A percentile compares a stretch with the other conserved stretches of the same genome.
These are phyloP conservation scores for Tieghemostelium lacteum DNA, from an alignment of 78 protist genomes.

Conservation along the genomic window DNA sequence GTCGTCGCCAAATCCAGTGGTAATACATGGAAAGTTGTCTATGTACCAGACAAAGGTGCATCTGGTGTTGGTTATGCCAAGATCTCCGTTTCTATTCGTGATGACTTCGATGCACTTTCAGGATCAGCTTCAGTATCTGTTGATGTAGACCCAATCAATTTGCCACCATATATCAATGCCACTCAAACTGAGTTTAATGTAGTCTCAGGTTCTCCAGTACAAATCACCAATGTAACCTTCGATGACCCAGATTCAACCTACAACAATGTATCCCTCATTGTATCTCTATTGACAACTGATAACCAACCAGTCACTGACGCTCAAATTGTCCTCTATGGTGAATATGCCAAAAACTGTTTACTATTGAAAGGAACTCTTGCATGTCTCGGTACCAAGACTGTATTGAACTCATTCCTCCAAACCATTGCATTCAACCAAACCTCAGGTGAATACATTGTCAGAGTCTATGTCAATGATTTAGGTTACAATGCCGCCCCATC, in stretches of 20 bases:
- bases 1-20: not conserved
- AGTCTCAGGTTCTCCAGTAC: not conserved
- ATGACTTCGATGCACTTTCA: not conserved
- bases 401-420: not conserved
- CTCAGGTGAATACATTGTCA: not conserved
- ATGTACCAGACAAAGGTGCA: not conserved
- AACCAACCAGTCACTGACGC: not conserved
- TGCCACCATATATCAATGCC: conserved; percentile 18
- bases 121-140: not conserved
- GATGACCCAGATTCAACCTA: conserved; percentile 12
- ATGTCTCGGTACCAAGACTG: not conserved
- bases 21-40: not conserved
- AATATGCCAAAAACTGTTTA: not conserved
- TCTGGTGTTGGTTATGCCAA: not conserved
- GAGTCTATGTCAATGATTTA: conserved; percentile 13
- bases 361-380: not conserved
- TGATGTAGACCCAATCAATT: not conserved
- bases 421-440: not conserved
- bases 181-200: not conserved
- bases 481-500: not conserved
- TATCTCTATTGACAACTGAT: not conserved
- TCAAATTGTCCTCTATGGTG: not conserved
- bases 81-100: not conserved
- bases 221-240: conserved; percentile 1
- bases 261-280: conserved; percentile 5